Conservation (phyloP, 371 early-diverging fungal species). For the Mortierella sp. region DNA sequence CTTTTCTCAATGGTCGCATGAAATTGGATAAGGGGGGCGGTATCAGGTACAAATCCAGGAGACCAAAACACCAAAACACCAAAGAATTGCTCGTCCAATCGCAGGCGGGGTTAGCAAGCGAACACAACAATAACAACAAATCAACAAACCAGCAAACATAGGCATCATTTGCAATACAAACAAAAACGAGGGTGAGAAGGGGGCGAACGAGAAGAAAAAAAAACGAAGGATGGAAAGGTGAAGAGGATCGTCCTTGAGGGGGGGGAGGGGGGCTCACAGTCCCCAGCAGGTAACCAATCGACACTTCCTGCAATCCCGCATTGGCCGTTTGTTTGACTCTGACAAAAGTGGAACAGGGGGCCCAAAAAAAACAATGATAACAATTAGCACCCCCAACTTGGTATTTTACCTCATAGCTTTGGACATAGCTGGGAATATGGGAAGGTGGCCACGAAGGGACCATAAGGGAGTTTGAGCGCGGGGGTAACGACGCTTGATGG, state of each 20-base stretch:
- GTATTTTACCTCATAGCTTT: constrained; percentile 4
- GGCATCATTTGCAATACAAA: neutral
- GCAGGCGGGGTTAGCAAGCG: neutral
- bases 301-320: neutral
- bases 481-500: neutral
- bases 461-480: neutral
- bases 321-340: neutral
- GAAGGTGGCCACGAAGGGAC: constrained; percentile 2
- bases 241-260: constrained; percentile 5
- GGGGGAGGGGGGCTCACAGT: neutral
- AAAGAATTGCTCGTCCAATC: neutral
- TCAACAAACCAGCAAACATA: too few species aligned
- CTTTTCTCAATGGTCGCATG: neutral
- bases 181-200: neutral
- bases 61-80: constrained; percentile 11
- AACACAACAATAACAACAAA: neutral
- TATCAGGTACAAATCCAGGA: constrained; percentile 13
- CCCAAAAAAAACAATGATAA: neutral
- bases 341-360: neutral
- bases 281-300: neutral
- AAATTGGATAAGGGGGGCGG: neutral
- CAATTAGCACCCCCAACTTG: neutral
- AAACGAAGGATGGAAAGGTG: neutral
- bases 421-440: neutral
- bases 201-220: neutral